Percentiles rank a stretch among this genome's conserved stretches.
phyloP scores from a whole-genome alignment of 768 basidiomycete genomes.

The Terana coerulea region DNA sequence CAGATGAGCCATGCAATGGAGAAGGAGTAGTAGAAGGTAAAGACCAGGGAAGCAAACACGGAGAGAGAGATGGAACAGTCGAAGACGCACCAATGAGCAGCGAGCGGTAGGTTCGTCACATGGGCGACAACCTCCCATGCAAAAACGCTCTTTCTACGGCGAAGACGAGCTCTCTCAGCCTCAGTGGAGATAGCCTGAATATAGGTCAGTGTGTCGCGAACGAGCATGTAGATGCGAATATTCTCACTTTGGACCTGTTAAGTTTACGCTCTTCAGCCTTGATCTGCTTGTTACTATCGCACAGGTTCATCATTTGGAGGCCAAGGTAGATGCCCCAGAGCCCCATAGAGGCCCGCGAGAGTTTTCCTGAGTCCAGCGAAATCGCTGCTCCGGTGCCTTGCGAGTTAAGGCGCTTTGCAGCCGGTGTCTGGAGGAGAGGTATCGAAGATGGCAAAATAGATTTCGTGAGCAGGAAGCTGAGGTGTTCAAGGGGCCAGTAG shows the following conservation, averaged over 20 bases:
- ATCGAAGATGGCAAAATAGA: constrained; percentile 56
- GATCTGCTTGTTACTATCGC: constrained; percentile 62
- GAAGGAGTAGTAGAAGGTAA: too few relatives aligned
- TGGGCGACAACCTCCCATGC: constrained; percentile 73
- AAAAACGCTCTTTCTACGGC: constrained; percentile 59
- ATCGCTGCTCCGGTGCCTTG: constrained; percentile 30
- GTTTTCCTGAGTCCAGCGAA: constrained; percentile 39
- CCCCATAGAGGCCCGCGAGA: constrained; percentile 71
- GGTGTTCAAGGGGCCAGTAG: constrained; percentile 78
- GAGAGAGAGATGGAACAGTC: too few relatives aligned
- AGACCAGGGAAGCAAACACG: too few relatives aligned
- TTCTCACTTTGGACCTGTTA: constrained; percentile 50
- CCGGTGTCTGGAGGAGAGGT: constrained; percentile 38
- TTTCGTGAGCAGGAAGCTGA: constrained; percentile 62
- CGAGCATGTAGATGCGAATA: not conserved
- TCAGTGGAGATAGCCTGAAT: constrained; percentile 35
- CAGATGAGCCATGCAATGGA: too few relatives aligned
- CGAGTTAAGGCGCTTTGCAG: constrained; percentile 13
- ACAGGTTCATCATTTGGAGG: constrained; percentile 71
- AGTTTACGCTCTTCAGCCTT: constrained; percentile 50
- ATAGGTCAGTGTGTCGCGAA: not conserved
- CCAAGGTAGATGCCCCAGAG: constrained; percentile 80
- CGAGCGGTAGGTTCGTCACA: constrained; percentile 73
- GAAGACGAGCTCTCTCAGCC: constrained; percentile 52
- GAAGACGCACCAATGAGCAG: constrained; percentile 74